These are phyloP conservation scores for Fibroporia radiculosa DNA, from an alignment of 768 basidiomycete species.

Conservation along the genomic window DNA sequence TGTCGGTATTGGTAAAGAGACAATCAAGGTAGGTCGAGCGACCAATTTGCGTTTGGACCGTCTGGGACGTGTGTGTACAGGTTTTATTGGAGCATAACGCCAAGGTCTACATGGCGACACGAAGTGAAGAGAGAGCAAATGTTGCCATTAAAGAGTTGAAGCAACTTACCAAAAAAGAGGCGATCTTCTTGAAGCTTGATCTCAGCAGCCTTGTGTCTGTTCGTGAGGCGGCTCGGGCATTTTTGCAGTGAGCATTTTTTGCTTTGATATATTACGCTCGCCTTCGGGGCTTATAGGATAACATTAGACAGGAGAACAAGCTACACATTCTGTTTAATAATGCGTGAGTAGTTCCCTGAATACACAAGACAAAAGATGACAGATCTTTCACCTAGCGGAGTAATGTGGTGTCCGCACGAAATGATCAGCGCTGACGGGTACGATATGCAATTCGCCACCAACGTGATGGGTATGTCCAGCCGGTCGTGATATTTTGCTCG, in stretches of 20 bases:
- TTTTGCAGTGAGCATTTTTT: slow-evolving; percentile 17
- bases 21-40: neutral
- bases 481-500: too few relatives aligned
- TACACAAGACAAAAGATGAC: neutral
- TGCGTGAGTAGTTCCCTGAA: slow-evolving; percentile 28
- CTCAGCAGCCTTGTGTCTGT: slow-evolving; percentile 31
- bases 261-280: slow-evolving; percentile 17
- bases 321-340: slow-evolving; percentile 48
- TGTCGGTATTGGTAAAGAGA: neutral
- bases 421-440: slow-evolving; percentile 38
- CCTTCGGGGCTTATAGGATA: slow-evolving; percentile 22
- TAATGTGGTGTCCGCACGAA: slow-evolving; percentile 38
- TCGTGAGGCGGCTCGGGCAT: slow-evolving; percentile 32
- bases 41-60: neutral
- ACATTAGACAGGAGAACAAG: slow-evolving; percentile 38
- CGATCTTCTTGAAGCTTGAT: slow-evolving; percentile 39
- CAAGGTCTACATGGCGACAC: slow-evolving; percentile 55
- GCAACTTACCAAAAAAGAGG: slow-evolving; percentile 32
- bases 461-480: slow-evolving; percentile 37
- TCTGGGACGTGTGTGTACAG: slow-evolving; percentile 19
- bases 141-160: slow-evolving; percentile 47
- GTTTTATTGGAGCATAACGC: slow-evolving; percentile 50
- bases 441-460: slow-evolving; percentile 49
- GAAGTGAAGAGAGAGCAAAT: slow-evolving; percentile 36
- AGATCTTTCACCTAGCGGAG: slow-evolving; percentile 28